phyloP scores from a whole-genome alignment of 2,329 filamentous ascomycete species.

The Colletotrichum incanum region DNA sequence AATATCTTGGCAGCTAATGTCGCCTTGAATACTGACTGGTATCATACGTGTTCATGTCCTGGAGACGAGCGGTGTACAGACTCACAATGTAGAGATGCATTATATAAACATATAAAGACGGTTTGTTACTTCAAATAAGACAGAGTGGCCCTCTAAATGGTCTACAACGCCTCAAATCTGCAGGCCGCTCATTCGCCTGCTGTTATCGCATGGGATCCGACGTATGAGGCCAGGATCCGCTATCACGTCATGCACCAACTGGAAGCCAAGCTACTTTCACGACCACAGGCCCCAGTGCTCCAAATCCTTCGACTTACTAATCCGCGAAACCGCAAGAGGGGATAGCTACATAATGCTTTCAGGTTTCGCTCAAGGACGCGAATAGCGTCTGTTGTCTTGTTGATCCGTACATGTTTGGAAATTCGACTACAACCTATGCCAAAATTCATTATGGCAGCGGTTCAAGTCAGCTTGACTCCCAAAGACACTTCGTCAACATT shows the following conservation, averaged over 20 bases:
- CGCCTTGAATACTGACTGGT: not conserved
- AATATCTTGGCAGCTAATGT: not conserved
- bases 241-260: constrained; percentile 20
- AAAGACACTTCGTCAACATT: constrained; percentile 1
- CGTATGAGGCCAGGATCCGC: constrained; percentile 9
- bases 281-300: not conserved
- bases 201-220: not conserved
- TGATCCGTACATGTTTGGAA: too few relatives aligned
- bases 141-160: too few relatives aligned
- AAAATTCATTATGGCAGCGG: not conserved
- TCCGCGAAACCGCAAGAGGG: not conserved
- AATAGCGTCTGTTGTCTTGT: not conserved
- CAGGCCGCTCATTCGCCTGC: not conserved
- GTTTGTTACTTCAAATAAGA: too few relatives aligned
- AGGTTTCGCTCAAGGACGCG: not conserved
- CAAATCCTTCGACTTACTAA: not conserved
- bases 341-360: not conserved
- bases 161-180: not conserved
- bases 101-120: too few relatives aligned
- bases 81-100: too few relatives aligned
- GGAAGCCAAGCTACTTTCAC: not conserved
- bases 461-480: not conserved
- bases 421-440: not conserved
- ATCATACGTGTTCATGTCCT: too few relatives aligned
- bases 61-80: too few relatives aligned